Evolutionary conservation across 1,139 yeast genomes (phyloP).

Genomic region (Saccharomyces pastorianus): DNA sequence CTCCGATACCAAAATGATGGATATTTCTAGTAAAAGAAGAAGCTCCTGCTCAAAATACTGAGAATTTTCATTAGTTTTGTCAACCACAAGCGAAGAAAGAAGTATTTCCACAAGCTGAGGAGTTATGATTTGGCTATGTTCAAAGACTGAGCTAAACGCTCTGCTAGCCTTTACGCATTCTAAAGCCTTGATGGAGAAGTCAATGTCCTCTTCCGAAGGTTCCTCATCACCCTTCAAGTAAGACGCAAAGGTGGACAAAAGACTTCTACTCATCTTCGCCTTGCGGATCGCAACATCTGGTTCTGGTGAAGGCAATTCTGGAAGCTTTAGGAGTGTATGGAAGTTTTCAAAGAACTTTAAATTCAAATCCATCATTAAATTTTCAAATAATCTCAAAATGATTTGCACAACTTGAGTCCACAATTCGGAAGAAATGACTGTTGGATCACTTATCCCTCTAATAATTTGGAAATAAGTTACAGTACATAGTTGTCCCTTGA

Average conservation of each 20-base stretch:
- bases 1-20: background rate
- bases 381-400: conserved; percentile 59
- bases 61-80: conserved; percentile 2
- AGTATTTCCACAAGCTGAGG: background rate
- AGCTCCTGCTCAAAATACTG: conserved; percentile 3
- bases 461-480: conserved; percentile 77
- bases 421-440: conserved; percentile 31
- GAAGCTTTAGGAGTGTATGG: conserved; percentile 47
- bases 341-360: conserved; percentile 56
- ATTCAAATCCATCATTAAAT: conserved; percentile 59
- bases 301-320: conserved; percentile 49
- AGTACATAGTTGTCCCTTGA: conserved; percentile 83
- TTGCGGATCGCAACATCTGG: conserved; percentile 61
- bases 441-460: conserved; percentile 40
- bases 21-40: conserved; percentile 2
- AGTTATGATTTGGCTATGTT: conserved; percentile 1
- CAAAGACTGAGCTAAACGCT: conserved; percentile 1
- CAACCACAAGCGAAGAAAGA: background rate
- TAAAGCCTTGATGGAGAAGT: conserved; percentile 68
- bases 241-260: conserved; percentile 84
- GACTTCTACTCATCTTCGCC: conserved; percentile 56
- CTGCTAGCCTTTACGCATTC: conserved; percentile 3
- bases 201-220: conserved; percentile 89
- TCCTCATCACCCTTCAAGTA: conserved; percentile 91
- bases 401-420: conserved; percentile 60